A percentile compares a stretch with the other conserved stretches of the same genome.
Conservation (phyloP, 768 basidiomycete species). For the Calvatia gigantea region DNA sequence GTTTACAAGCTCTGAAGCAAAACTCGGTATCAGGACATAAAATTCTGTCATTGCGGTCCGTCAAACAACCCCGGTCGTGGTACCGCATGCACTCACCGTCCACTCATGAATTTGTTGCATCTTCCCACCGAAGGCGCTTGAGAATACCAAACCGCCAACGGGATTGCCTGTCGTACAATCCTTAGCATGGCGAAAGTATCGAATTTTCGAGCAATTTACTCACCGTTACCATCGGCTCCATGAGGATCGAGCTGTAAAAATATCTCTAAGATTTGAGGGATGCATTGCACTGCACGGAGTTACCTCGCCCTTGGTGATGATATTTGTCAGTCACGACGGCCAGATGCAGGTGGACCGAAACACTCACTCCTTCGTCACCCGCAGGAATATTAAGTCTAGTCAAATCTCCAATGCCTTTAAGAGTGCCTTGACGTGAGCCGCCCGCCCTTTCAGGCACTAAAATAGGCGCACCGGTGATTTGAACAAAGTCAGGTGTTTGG, state of each 20-base stretch:
- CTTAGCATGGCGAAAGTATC: background rate
- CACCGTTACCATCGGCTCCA: slow-evolving; percentile 55
- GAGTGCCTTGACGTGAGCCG: no score
- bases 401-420: slow-evolving; percentile 56
- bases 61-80: background rate
- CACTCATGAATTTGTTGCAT: slow-evolving; percentile 65
- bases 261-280: no score
- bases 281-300: no score
- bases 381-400: slow-evolving; percentile 61
- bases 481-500: slow-evolving; percentile 72
- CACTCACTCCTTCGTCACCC: slow-evolving; percentile 51
- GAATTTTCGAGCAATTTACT: background rate
- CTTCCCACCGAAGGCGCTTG: slow-evolving; percentile 54
- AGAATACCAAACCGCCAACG: slow-evolving; percentile 71
- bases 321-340: background rate
- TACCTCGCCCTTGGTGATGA: slow-evolving; percentile 23
- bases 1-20: slow-evolving; percentile 72
- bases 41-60: slow-evolving; percentile 39
- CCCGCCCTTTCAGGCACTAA: no score
- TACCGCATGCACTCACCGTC: slow-evolving; percentile 46
- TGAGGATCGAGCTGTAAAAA: slow-evolving; percentile 62
- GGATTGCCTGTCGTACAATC: slow-evolving; percentile 42
- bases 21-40: slow-evolving; percentile 56
- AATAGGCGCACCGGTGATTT: slow-evolving; percentile 71
- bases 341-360: background rate